A percentile compares a stretch with the other conserved stretches of the same genome.
These are phyloP conservation scores for Violaceomyces palustris DNA, from an alignment of 1,284 basidiomycete genomes.

Conservation along the genomic window DNA sequence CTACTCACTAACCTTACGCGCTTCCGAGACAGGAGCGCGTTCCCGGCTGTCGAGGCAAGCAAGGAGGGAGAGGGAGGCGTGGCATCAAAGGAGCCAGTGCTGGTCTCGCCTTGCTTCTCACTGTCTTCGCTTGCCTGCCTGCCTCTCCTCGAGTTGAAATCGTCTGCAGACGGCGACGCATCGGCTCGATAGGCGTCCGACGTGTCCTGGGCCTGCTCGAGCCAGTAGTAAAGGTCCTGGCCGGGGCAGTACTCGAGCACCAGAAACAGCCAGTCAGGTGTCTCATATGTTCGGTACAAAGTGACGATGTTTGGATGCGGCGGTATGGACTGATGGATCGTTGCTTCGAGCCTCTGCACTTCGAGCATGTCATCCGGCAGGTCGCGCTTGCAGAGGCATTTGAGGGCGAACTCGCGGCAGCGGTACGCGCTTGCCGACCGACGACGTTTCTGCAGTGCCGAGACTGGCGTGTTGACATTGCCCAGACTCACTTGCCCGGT, in stretches of 20 bases:
- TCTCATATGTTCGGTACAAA: constrained; percentile 66
- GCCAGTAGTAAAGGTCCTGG: constrained; percentile 84
- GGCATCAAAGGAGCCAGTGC: constrained; percentile 15
- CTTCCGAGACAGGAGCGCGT: constrained; percentile 74
- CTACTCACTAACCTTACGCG: constrained; percentile 85
- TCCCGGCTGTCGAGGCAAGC: constrained; percentile 68
- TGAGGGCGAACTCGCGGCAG: constrained; percentile 78
- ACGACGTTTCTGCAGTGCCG: constrained; percentile 21
- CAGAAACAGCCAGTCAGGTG: constrained; percentile 71
- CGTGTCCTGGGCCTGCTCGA: constrained; percentile 61
- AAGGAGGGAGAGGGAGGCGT: constrained; percentile 84
- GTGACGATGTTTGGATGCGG: constrained; percentile 92
- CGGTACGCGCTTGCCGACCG: constrained; percentile 13
- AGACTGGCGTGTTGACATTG: too few species aligned
- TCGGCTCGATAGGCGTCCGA: background rate
- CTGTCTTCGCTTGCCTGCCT: background rate
- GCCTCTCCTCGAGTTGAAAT: background rate
- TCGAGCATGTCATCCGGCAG: constrained; percentile 44
- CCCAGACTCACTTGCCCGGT: too few species aligned
- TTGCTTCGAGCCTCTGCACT: constrained; percentile 60
- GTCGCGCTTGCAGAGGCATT: constrained; percentile 72
- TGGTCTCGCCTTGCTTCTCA: constrained; percentile 4
- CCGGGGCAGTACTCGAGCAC: constrained; percentile 90
- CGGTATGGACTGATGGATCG: constrained; percentile 87
- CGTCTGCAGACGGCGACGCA: background rate